These are phyloP conservation scores for Apophysomyces ossiformis DNA, from an alignment of 371 early-diverging fungal species.

Conservation along the genomic window DNA sequence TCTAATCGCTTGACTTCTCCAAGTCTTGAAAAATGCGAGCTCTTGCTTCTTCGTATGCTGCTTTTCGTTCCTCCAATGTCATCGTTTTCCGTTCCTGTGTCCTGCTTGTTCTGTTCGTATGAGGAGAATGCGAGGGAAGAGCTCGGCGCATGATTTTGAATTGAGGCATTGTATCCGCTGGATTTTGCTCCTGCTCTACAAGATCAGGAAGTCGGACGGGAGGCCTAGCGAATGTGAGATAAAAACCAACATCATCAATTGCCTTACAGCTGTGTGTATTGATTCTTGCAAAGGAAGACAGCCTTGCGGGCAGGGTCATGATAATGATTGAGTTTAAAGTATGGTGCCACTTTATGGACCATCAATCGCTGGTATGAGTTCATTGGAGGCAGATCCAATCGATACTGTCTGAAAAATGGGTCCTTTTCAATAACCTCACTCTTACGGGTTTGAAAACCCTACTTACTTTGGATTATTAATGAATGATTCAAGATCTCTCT, in stretches of 20 bases:
- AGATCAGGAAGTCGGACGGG: constrained; percentile 39
- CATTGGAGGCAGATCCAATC: constrained; percentile 58
- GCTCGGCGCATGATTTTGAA: constrained; percentile 27
- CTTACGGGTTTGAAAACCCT: neutral
- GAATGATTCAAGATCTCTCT: constrained; percentile 57
- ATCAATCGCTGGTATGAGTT: constrained; percentile 70
- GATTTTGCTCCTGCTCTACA: constrained; percentile 24
- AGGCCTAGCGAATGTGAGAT: constrained; percentile 21
- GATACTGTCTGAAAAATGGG: constrained; percentile 32
- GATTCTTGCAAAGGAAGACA: constrained; percentile 54
- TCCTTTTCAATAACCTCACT: neutral
- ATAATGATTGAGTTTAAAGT: constrained; percentile 57
- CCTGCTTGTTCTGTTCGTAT: constrained; percentile 25
- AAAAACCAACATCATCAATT: neutral
- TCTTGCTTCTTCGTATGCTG: constrained; percentile 61
- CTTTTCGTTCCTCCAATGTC: constrained; percentile 61
- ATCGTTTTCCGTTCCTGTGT: constrained; percentile 41
- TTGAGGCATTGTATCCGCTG: constrained; percentile 9
- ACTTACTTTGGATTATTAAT: constrained; percentile 46
- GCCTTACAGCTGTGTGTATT: constrained; percentile 10
- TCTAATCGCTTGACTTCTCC: constrained; percentile 2
- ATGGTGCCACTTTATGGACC: constrained; percentile 60
- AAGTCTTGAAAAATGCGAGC: constrained; percentile 64
- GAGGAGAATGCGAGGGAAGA: constrained; percentile 15
- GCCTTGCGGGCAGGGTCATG: constrained; percentile 50